A percentile compares a stretch with the other conserved stretches of the same genome.
Conservation (phyloP, 768 basidiomycete genomes). For the Psilocybe cubensis region DNA sequence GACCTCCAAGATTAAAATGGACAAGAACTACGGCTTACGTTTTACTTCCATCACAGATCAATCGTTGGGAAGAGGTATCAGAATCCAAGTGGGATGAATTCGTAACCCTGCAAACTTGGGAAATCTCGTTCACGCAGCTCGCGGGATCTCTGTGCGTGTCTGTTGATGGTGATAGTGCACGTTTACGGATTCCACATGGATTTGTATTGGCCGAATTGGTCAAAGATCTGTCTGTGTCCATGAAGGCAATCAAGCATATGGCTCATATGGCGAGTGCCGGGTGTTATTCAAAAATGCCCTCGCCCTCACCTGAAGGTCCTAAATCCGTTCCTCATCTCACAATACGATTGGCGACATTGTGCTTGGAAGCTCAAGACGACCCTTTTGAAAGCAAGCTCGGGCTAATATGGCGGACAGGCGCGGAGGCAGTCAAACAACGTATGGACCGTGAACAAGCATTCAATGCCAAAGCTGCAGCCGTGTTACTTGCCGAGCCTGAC, state of each 20-base stretch:
- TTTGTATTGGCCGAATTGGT: conserved; percentile 79
- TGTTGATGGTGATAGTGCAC: conserved; percentile 64
- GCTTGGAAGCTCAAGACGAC: conserved; percentile 83
- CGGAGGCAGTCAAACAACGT: conserved; percentile 70
- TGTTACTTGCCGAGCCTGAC: conserved; percentile 47
- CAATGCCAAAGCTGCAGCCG: conserved; percentile 72
- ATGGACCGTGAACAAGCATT: conserved; percentile 83
- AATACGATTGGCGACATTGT: conserved; percentile 61
- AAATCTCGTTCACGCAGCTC: conserved; percentile 36
- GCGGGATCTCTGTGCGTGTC: conserved; percentile 42
- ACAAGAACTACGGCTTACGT: conserved; percentile 60
- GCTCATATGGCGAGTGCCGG: conserved; percentile 54
- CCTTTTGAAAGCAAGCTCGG: conserved; percentile 79
- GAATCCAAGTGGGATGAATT: conserved; percentile 76
- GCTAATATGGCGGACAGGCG: conserved; percentile 73
- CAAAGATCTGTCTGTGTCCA: conserved; percentile 64
- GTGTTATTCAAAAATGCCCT: conserved; percentile 54
- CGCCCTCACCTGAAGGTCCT: conserved; percentile 71
- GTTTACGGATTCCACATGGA: conserved; percentile 79
- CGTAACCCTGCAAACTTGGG: conserved; percentile 57
- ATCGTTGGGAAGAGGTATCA: conserved; percentile 35
- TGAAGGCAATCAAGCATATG: conserved; percentile 80
- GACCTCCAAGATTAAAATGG: conserved; percentile 37
- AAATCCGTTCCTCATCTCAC: conserved; percentile 70
- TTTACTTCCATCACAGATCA: conserved; percentile 44